Evolutionary conservation across 495 filamentous ascomycete genomes (phyloP).

Genomic region (Aspergillus diversus): DNA sequence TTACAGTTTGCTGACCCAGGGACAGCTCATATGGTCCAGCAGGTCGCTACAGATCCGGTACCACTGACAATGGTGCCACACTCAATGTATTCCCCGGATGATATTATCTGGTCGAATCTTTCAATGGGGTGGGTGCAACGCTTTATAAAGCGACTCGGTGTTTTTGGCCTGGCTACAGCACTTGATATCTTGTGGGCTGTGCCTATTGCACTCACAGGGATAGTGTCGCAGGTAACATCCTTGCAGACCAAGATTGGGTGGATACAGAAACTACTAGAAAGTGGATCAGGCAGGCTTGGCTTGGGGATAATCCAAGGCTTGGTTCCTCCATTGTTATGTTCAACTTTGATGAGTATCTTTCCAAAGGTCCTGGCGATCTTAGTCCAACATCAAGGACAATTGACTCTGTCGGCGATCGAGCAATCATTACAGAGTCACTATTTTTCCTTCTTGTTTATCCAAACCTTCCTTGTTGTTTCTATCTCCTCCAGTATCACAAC

Average conservation of each 20-base stretch:
- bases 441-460: constrained; percentile 77
- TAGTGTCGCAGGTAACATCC: constrained; percentile 8
- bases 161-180: background rate
- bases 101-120: background rate
- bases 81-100: too few relatives aligned
- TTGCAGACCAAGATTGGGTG: background rate
- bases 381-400: too few relatives aligned
- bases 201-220: constrained; percentile 10
- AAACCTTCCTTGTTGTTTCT: constrained; percentile 77
- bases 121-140: background rate
- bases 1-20: too few relatives aligned
- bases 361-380: too few relatives aligned
- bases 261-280: background rate
- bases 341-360: background rate
- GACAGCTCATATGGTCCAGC: too few relatives aligned
- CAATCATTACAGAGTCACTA: constrained; percentile 68
- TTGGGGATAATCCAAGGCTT: background rate
- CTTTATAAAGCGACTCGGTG: background rate
- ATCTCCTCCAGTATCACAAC: constrained; percentile 54
- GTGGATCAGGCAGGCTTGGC: too few relatives aligned
- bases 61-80: too few relatives aligned
- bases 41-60: too few relatives aligned
- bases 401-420: background rate
- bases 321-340: background rate
- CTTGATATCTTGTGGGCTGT: constrained; percentile 12